Evolutionary conservation across 1,284 basidiomycete genomes (phyloP), one percentile per base, ranked within the genome.

Genomic region (Ceratobasidium sp.): DNA sequence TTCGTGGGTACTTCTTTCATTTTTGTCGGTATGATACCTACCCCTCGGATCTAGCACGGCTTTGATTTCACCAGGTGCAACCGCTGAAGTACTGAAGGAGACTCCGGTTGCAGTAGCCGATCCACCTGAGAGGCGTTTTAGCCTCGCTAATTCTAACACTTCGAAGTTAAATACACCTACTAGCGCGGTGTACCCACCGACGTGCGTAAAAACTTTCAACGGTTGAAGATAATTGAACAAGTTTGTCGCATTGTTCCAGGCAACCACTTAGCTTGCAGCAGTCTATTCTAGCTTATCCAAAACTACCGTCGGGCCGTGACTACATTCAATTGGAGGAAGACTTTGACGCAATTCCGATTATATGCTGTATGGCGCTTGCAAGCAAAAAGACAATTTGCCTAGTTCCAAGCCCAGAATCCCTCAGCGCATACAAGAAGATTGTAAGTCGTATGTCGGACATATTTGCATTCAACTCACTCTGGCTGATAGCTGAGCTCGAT

Each of bases 311-410:
- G 20, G 69, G 69, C 46, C 54, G 55, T 1, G 44, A 60, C 44
- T 71, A 59, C 27, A 71, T 71, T 14, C 41, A 71, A 20, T 44
- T 71, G 4, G 55, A 60, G 18, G 52, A 71, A n/a, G 69, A 71
- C 3, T 60, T 60, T 20, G 69, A 60, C 16, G 69, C 41, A 3
- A 41, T 71, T 8, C 52, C 69, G 12, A n/a, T 71, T 8, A 60
- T 60, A 12, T 35, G 55, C 6, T 71, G 54, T n/a, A 71, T 71
- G 55, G 69, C 69, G 4, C 69, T 71, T 8, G 52, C 38, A 20
- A 30, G 14, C 35, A 57, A 60, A 0, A 71, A 48, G 41, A 71
- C 57, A 5, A 71, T 71, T 35, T 71, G 69, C 46, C 7, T 71
- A 18, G 41, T 71, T 48, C 69, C 52, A 10, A 27, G 38, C 23